phyloP scores from a whole-genome alignment of 345 rosid species.

The Bruguiera gymnorhiza region DNA sequence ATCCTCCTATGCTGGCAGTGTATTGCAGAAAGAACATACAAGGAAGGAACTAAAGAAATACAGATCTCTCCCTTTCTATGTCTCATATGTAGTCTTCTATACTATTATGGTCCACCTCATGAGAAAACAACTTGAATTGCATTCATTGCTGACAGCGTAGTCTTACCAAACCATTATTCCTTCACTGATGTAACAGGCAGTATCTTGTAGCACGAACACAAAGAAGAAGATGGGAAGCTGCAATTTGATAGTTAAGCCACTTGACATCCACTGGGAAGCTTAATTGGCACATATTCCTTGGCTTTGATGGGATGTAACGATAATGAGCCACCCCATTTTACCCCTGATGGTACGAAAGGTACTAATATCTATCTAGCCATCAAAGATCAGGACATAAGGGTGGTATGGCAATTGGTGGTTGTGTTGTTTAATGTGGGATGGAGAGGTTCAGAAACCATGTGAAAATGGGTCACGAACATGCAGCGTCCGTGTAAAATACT shows the following conservation, averaged over 20 bases:
- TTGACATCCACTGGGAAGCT: conserved; percentile 8
- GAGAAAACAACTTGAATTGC: conserved; percentile 10
- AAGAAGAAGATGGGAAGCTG: conserved; percentile 27
- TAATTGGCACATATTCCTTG: conserved; percentile 21
- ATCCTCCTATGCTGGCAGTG: conserved; percentile 21
- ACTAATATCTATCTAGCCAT: not conserved
- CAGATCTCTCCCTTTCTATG: conserved; percentile 10
- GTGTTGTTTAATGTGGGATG: conserved; percentile 15
- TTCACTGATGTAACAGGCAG: conserved; percentile 5
- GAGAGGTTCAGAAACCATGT: conserved; percentile 52
- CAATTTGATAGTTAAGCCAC: conserved; percentile 3
- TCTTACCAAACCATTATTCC: conserved; percentile 23
- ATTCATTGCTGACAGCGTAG: conserved; percentile 29
- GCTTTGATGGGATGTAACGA: conserved; percentile 8
- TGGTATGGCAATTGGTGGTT: not conserved
- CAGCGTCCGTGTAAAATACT: conserved; percentile 57
- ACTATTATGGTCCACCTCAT: conserved; percentile 8
- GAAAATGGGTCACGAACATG: conserved; percentile 53
- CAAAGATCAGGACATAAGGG: not conserved
- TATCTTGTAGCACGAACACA: not conserved
- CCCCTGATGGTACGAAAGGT: conserved; percentile 4
- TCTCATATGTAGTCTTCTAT: conserved; percentile 17
- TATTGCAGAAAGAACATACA: conserved; percentile 26
- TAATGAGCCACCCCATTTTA: conserved; percentile 1
- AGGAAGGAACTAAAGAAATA: conserved; percentile 15